These are phyloP conservation scores for Phaeodactylum tricornutum DNA, from an alignment of 108 stramenopile species.

Conservation along the genomic window DNA sequence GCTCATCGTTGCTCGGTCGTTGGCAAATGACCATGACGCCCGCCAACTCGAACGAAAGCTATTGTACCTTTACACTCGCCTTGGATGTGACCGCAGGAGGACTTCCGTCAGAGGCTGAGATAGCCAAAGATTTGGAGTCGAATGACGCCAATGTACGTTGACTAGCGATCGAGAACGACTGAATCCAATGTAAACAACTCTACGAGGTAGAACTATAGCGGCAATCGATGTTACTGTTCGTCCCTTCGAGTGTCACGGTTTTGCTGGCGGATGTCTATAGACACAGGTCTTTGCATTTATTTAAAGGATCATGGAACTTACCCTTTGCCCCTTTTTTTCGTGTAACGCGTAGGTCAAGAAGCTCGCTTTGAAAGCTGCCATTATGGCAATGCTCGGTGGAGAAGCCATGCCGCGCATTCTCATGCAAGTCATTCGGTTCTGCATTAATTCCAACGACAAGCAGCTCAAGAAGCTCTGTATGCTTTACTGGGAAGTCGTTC, in stretches of 20 bases:
- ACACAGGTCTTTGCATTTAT: background rate
- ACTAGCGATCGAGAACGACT: background rate
- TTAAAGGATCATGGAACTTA: no score
- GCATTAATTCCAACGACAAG: constrained; percentile 97
- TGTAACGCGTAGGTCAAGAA: constrained; percentile 60
- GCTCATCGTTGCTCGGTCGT: background rate
- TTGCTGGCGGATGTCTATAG: background rate
- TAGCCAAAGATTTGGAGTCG: constrained; percentile 89
- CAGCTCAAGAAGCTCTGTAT: constrained; percentile 97
- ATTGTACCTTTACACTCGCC: constrained; percentile 95
- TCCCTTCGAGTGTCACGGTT: no score
- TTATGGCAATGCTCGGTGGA: constrained; percentile 94
- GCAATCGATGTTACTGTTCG: no score
- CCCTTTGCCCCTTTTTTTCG: no score
- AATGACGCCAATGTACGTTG: constrained; percentile 66
- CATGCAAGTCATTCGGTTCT: constrained; percentile 98
- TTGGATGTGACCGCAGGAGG: constrained; percentile 85
- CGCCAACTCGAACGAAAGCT: constrained; percentile 77
- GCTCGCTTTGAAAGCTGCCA: constrained; percentile 93
- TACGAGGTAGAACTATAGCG: no score
- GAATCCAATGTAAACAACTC: no score
- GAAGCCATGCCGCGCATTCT: constrained; percentile 95
- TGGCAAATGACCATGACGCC: constrained; percentile 24
- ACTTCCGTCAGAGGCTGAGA: constrained; percentile 87
- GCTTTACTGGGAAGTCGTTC: constrained; percentile 99